A percentile compares a stretch with the other conserved stretches of the same genome.
These are phyloP conservation scores for Limnomonas spitsbergensis DNA, from an alignment of 139 green algal species.

Conservation along the genomic window DNA sequence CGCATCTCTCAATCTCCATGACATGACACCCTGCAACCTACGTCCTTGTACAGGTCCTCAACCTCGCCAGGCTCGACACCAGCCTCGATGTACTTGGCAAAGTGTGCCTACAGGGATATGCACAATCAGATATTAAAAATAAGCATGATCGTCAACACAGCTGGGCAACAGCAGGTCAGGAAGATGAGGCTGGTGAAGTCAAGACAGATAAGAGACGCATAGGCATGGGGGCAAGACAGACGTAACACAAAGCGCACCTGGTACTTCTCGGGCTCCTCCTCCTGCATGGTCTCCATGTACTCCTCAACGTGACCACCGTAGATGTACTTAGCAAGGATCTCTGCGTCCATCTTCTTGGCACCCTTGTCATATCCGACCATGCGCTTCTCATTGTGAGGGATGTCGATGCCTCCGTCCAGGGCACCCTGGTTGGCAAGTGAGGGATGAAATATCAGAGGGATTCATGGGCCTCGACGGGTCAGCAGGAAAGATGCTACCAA, in stretches of 20 bases:
- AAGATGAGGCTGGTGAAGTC: no score
- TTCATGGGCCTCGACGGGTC: not conserved
- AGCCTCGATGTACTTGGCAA: slow-evolving; percentile 21
- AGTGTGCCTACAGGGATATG: slow-evolving; percentile 8
- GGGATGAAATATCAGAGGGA: no score
- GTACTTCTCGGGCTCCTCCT: slow-evolving; percentile 98
- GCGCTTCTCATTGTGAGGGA: slow-evolving; percentile 98
- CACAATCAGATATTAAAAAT: no score
- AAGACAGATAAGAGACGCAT: no score
- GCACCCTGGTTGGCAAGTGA: slow-evolving; percentile 77
- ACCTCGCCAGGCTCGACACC: slow-evolving; percentile 11
- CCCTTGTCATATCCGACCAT: slow-evolving; percentile 90
- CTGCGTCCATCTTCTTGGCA: slow-evolving; percentile 88
- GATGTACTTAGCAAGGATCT: slow-evolving; percentile 90
- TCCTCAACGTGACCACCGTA: slow-evolving; percentile 91
- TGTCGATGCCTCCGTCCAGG: slow-evolving; percentile 93
- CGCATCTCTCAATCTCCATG: no score
- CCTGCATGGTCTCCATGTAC: slow-evolving; percentile 96
- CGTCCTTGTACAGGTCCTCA: slow-evolving; percentile 47
- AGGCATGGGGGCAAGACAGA: no score
- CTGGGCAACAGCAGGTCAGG: no score
- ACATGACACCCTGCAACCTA: no score
- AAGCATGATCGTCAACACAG: no score
- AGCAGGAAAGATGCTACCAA: no score
- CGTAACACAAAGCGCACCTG: slow-evolving; percentile 21